Evolutionary conservation across 78 protist species (phyloP).

Genomic region (Dictyostelium brefeldianum): DNA sequence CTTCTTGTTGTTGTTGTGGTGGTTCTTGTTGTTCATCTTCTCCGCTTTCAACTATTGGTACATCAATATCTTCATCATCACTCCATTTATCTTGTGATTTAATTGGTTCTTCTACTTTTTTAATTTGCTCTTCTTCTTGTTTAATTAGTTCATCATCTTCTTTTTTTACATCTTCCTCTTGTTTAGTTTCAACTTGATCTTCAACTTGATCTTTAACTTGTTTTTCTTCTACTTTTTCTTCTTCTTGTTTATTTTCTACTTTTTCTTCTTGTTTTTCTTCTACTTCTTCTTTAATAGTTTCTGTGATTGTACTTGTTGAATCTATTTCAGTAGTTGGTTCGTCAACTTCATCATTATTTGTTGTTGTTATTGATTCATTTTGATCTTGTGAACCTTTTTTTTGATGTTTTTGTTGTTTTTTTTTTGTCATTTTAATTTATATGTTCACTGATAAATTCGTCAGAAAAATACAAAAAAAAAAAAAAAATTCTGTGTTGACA

Average conservation of each 20-base stretch:
- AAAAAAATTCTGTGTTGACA: too few species aligned
- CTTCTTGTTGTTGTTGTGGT: not conserved
- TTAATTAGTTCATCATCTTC: not conserved
- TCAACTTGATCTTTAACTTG: not conserved
- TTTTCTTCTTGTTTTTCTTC: conserved; percentile 3
- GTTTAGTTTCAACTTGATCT: not conserved
- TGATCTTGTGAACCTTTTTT: conserved; percentile 42
- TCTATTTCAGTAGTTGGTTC: not conserved
- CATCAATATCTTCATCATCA: conserved; percentile 10
- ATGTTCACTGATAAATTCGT: not conserved
- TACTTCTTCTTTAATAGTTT: not conserved
- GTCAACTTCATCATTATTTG: not conserved
- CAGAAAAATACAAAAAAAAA: not conserved
- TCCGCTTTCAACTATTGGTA: conserved; percentile 1
- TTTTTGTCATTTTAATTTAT: not conserved
- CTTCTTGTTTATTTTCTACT: not conserved
- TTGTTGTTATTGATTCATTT: not conserved
- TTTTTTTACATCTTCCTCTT: not conserved
- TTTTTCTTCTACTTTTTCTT: not conserved
- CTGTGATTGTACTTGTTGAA: not conserved
- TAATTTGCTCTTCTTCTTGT: not conserved
- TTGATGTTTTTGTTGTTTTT: conserved; percentile 32
- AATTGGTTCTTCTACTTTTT: not conserved
- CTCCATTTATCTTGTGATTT: not conserved
- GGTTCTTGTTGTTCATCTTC: not conserved